Evolutionary conservation across 2,329 filamentous ascomycete species (phyloP).

Genomic region (Fusarium lyarnte): DNA sequence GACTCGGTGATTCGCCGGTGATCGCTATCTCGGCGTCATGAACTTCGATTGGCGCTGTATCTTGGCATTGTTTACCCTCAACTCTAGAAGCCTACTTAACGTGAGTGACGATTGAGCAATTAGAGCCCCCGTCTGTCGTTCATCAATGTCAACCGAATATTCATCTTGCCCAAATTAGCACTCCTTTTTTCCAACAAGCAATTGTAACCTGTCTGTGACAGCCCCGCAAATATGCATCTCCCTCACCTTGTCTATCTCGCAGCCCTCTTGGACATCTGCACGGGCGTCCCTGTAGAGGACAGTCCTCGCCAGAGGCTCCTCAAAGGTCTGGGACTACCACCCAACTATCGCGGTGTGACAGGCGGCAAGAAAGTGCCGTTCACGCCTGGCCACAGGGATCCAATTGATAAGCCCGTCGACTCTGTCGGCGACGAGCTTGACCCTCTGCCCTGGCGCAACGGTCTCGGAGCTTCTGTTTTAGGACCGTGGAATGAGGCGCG

Average conservation of each 20-base stretch:
- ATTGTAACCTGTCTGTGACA: background rate
- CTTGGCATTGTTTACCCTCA: slow-evolving; percentile 1
- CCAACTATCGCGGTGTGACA: slow-evolving; percentile 52
- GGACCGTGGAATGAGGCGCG: slow-evolving; percentile 76
- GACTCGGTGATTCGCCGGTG: slow-evolving; percentile 30
- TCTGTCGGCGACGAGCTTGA: slow-evolving; percentile 67
- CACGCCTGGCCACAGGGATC: slow-evolving; percentile 67
- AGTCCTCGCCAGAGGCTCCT: slow-evolving; percentile 65
- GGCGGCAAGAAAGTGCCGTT: slow-evolving; percentile 60
- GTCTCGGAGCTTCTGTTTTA: slow-evolving; percentile 71
- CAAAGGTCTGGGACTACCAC: slow-evolving; percentile 58
- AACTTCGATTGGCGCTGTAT: background rate
- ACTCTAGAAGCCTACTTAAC: slow-evolving; percentile 14
- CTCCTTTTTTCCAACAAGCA: background rate
- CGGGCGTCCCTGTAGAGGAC: slow-evolving; percentile 51
- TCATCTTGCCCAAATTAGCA: background rate
- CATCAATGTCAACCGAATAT: background rate
- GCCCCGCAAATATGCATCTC: slow-evolving; percentile 26
- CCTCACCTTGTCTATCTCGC: slow-evolving; percentile 23
- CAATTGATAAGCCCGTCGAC: slow-evolving; percentile 71
- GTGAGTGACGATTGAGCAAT: background rate
- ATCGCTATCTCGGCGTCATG: slow-evolving; percentile 32
- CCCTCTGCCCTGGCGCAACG: slow-evolving; percentile 72
- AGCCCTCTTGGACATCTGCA: slow-evolving; percentile 22
- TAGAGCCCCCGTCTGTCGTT: background rate